These are phyloP conservation scores for Alternaria arborescens DNA, from an alignment of 2,329 filamentous ascomycete genomes.

Conservation along the genomic window DNA sequence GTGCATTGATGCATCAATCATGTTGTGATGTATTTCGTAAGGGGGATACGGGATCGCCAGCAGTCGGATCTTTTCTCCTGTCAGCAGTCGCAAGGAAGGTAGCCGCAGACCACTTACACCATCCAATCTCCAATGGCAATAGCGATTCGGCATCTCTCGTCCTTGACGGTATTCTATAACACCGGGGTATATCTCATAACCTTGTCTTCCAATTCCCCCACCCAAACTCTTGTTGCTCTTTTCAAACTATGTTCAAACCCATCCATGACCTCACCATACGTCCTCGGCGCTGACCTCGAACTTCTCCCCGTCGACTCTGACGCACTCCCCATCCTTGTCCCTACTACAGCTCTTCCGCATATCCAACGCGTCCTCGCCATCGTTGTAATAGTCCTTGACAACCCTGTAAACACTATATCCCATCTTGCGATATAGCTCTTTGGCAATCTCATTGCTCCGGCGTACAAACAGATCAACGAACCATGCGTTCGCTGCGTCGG, in stretches of 20 bases:
- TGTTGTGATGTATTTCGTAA: background rate
- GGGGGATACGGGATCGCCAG: background rate
- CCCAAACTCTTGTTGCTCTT: background rate
- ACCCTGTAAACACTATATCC: conserved; percentile 89
- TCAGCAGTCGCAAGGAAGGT: background rate
- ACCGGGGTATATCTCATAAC: background rate
- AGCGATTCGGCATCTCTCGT: background rate
- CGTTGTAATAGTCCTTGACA: conserved; percentile 92
- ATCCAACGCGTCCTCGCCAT: conserved; percentile 95
- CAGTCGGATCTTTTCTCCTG: background rate
- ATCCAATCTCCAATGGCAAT: too few relatives aligned
- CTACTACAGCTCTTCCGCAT: conserved; percentile 92
- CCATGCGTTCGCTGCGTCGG: conserved; percentile 85
- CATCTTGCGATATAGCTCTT: conserved; percentile 87
- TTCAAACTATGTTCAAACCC: background rate
- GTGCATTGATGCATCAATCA: accelerated
- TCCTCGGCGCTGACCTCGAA: conserved; percentile 82
- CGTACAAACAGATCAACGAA: conserved; percentile 96
- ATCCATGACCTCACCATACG: conserved; percentile 70
- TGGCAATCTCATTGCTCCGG: conserved; percentile 85
- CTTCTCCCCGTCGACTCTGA: conserved; percentile 81
- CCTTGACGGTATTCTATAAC: background rate
- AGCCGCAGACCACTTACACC: background rate
- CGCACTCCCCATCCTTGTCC: conserved; percentile 77
- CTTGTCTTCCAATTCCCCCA: background rate